Conservation (phyloP, 345 rosid genomes). For the Eucalyptus cloeziana region DNA sequence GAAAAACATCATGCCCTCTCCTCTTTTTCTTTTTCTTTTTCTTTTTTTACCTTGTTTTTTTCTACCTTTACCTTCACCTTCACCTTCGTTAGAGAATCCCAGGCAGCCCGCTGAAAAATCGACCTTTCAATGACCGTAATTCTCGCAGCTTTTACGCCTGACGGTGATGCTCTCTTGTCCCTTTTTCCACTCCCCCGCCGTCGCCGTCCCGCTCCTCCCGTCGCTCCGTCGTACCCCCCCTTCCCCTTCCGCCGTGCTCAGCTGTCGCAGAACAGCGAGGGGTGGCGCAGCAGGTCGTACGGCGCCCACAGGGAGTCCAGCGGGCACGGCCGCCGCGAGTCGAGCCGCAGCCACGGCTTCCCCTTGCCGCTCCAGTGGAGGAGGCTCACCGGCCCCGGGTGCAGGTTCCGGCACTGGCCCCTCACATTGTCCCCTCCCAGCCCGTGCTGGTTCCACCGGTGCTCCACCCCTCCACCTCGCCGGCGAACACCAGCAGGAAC, state of each 20-base stretch:
- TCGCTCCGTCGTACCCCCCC: neutral
- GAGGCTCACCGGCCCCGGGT: constrained; percentile 76
- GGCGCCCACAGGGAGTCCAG: constrained; percentile 69
- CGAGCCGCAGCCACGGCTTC: constrained; percentile 78
- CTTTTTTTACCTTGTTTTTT: neutral
- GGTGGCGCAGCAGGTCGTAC: constrained; percentile 48
- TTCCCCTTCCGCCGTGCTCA: constrained; percentile 3
- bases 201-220: too few species aligned
- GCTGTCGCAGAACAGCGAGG: constrained; percentile 46
- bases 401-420: constrained; percentile 61
- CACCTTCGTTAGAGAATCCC: neutral
- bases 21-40: neutral
- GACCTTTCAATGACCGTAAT: neutral
- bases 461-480: constrained; percentile 69
- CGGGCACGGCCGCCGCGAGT: constrained; percentile 43
- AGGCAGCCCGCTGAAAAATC: neutral
- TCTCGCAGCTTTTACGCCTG: neutral
- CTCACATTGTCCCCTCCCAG: constrained; percentile 77
- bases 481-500: constrained; percentile 73
- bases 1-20: neutral
- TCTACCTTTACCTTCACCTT: neutral
- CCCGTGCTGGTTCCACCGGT: constrained; percentile 92
- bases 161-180: neutral
- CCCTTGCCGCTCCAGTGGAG: constrained; percentile 95
- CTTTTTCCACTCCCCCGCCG: neutral